Evolutionary conservation across 2,329 filamentous ascomycete genomes (phyloP), one percentile per base, ranked within the genome.

Genomic region (Colletotrichum sidae): DNA sequence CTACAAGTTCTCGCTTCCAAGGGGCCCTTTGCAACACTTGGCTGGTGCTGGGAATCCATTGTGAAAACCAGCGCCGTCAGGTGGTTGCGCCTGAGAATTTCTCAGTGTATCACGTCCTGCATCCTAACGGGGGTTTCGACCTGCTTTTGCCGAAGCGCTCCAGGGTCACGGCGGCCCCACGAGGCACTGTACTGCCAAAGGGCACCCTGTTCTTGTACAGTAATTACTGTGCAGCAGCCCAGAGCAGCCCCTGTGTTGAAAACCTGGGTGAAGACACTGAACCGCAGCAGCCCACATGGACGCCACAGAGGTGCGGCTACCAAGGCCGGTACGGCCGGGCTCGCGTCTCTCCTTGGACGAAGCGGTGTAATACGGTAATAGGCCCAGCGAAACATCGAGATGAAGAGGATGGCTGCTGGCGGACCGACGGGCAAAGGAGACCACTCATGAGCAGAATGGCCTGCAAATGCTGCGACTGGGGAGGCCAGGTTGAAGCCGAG

Each of bases 71-170:
- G 52, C 41, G 35, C 60, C 55, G 46, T 64, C 52, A 65, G 52
- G 58, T 56, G 58, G 62, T 52, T 62, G 52, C 58, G n/a, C 58
- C 59, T 47, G 45, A 46, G 57, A 65, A 61, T 65, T 60, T 61
- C 52, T 56, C 57, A 47, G 41, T 62, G 62, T 65, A 51, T 56
- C 58, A 65, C 58, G 58, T 53, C 62, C 62, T 65, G 62, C 58
- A 65, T 56, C 41, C 47, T 55, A 15, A 65, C 38, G 62, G 62
- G 25, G 46, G 58, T 47, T 52, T 65, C 34, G 62, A 62, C 42
- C 38, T 62, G 61, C 58, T 62, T 25, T 51, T 46, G 60, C 41
- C 50, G 39, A 56, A 58, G 44, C 15, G 37, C 57, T 41, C 37
- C 52, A 56, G 57, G 62, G 62, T 61, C 56, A 13, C 38, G n/a